These are phyloP conservation scores for Plasmodium vivax DNA, from an alignment of 169 alveolate genomes.

Conservation along the genomic window DNA sequence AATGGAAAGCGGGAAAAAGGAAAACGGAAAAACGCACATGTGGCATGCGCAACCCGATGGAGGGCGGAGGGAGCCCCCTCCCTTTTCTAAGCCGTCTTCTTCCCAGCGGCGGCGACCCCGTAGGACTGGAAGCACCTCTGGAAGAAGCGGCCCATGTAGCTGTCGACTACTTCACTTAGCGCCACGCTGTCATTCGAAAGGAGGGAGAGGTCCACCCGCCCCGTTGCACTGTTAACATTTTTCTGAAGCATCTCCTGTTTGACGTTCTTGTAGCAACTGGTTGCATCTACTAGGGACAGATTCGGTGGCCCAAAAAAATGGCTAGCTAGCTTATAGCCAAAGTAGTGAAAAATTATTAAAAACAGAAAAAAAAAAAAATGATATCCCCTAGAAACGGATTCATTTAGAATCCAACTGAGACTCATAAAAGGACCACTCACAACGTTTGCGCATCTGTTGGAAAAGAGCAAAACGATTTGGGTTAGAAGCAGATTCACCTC, in stretches of 20 bases:
- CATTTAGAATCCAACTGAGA: conserved; percentile 43
- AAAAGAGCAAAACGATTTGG: conserved; percentile 13
- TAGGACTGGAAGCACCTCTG: neutral
- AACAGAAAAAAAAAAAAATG: neutral
- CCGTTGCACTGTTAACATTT: neutral
- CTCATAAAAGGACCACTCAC: conserved; percentile 61
- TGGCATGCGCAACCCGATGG: neutral
- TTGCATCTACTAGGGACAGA: conserved; percentile 17
- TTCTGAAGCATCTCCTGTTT: conserved; percentile 1
- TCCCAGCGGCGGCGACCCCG: neutral
- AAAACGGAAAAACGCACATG: no score
- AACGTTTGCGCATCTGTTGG: conserved; percentile 4
- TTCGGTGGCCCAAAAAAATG: conserved; percentile 4
- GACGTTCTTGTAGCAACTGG: conserved; percentile 9
- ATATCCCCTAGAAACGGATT: neutral
- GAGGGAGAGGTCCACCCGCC: neutral
- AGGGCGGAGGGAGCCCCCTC: neutral
- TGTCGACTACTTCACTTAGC: neutral
- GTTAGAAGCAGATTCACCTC: conserved; percentile 28
- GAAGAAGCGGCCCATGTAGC: conserved; percentile 1
- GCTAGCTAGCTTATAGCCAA: conserved; percentile 48
- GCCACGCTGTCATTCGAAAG: neutral
- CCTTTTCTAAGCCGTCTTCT: neutral
- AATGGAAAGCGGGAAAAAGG: no score
- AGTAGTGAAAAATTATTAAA: conserved; percentile 26